Base-by-base conservation (phyloP, 2,329 filamentous ascomycete genomes). In the Periconia digitata region DNA sequence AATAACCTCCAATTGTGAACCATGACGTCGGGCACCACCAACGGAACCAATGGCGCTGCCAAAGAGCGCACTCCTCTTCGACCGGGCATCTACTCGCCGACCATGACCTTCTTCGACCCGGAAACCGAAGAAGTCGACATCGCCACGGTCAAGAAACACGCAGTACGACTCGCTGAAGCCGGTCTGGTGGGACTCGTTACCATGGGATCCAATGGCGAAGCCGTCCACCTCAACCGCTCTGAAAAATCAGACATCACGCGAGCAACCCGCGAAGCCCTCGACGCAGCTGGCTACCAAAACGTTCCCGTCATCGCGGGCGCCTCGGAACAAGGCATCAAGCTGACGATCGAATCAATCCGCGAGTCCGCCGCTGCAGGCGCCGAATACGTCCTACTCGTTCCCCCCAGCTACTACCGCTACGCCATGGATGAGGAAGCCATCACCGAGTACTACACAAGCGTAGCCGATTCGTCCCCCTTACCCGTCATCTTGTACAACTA, bases 401-500 rank as follows among this genome's bases (percentile, higher is more conserved):
- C 90, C 0, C 89, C 90, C 0, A 88, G 85, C 54, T 95, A 95
- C 77, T 95, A 91, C 80, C 85, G 87, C 47, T 80, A 81, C 44
- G 85, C 87, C 59, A 85, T 89, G 71, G 86, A 89, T 67, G 87
- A 92, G 60, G 80, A 84, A 43, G 81, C 87, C 51, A 78, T 95
- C 49, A 81, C 85, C 64, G 81, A 86, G 59, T 92, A 87, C 76
- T 92, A 86, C 75, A 81, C 77, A 46, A 79, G 81, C 47, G 88
- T 95, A 5, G 90, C 90, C 40, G 87, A 92, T 69, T 79, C 72
- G 34, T 89, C 85, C 43, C 86, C 89, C 5, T 74, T 94, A 8
- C 89, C 89, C n/a, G 71, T 95, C 46, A 82, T 95, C 55, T 76
- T 95, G 40, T 95, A 95, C 82, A 95, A 95, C 78, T 95, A 94